phyloP scores from a whole-genome alignment of 495 filamentous ascomycete species.

The Lineolata rhizophorae region DNA sequence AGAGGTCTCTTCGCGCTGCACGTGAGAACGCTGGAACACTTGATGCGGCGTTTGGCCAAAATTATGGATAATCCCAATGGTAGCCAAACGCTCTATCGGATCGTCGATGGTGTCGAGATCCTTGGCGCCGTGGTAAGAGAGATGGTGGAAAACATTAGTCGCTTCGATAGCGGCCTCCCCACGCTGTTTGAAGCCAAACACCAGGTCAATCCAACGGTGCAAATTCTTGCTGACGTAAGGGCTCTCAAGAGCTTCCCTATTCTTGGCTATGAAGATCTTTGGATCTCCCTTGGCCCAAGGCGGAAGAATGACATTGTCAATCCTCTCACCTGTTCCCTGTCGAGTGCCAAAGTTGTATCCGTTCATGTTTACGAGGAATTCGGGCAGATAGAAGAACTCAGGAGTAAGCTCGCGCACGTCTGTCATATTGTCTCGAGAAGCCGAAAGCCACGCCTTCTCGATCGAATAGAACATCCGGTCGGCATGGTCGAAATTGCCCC shows the following conservation, averaged over 20 bases:
- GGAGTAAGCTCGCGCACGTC: conserved; percentile 88
- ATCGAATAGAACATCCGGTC: conserved; percentile 91
- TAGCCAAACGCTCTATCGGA: conserved; percentile 58
- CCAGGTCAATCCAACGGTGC: conserved; percentile 88
- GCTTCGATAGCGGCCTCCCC: conserved; percentile 83
- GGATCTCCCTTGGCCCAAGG: conserved; percentile 96
- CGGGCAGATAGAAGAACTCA: conserved; percentile 91
- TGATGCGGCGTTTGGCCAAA: conserved; percentile 96
- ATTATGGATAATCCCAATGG: conserved; percentile 92
- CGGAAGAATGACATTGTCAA: conserved; percentile 68
- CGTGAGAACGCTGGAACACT: conserved; percentile 66
- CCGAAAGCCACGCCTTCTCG: conserved; percentile 73
- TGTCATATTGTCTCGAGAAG: conserved; percentile 72
- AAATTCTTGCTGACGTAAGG: conserved; percentile 78
- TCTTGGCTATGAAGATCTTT: conserved; percentile 84
- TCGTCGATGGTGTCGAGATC: conserved; percentile 85
- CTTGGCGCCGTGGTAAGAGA: conserved; percentile 84
- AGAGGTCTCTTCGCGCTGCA: conserved; percentile 39
- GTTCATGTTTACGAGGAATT: conserved; percentile 82
- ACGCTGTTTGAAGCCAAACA: conserved; percentile 89
- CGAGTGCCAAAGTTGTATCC: conserved; percentile 77
- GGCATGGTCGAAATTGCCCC: conserved; percentile 88
- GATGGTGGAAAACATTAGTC: conserved; percentile 85
- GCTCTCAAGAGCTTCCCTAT: conserved; percentile 84
- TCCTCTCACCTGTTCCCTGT: conserved; percentile 54